These are phyloP conservation scores for Pythium graminicola DNA, from an alignment of 352 stramenopile genomes.

Conservation along the genomic window DNA sequence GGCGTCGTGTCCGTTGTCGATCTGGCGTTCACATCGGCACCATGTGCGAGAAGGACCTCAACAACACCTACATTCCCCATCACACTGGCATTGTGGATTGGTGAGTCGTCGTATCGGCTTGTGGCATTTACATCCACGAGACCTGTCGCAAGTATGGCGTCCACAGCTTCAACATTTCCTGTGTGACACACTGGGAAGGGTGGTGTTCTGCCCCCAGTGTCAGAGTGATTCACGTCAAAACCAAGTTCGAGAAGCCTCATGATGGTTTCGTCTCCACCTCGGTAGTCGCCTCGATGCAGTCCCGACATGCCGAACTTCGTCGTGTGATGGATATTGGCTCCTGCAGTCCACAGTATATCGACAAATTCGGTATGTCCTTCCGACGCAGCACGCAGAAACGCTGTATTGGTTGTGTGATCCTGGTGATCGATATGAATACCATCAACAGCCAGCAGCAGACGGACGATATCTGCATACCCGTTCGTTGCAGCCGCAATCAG, in stretches of 20 bases:
- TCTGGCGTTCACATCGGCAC: no score
- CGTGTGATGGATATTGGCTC: neutral
- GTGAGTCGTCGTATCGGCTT: neutral
- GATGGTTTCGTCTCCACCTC: neutral
- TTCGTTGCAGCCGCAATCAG: neutral
- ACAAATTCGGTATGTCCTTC: neutral
- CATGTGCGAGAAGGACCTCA: neutral
- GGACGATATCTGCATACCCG: neutral
- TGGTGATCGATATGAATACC: neutral
- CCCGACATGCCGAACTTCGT: neutral
- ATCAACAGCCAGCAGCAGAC: neutral
- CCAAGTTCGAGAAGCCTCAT: neutral
- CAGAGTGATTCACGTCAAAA: neutral
- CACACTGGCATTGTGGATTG: neutral
- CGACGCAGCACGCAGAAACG: neutral
- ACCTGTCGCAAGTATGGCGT: neutral
- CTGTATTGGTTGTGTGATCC: neutral
- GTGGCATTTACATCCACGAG: neutral
- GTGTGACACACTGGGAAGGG: neutral
- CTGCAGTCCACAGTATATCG: neutral
- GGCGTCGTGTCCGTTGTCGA: no score
- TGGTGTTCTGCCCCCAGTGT: neutral
- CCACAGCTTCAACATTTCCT: neutral
- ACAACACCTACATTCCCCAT: neutral
- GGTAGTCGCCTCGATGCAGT: neutral